Evolutionary conservation across 1,284 basidiomycete genomes (phyloP), one percentile per base, ranked within the genome.

Genomic region (Tilletiaria anomala): DNA sequence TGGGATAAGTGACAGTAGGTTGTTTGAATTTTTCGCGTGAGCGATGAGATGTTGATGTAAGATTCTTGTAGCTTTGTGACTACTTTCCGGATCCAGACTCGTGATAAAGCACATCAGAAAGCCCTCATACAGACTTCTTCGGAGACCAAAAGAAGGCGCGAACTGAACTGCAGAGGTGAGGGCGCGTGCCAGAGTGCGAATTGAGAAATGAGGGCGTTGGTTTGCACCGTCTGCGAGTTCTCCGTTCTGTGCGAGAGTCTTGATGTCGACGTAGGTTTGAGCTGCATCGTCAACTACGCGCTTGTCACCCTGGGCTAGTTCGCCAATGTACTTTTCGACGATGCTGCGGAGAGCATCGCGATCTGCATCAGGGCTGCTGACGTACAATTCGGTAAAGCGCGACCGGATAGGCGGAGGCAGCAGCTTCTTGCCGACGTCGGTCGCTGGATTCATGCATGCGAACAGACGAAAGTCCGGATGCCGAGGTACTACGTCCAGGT

Each of bases 391-490:
- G 2, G 88, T 96, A 71, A 97, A 97, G 22, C 84, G 78, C 5
- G 82, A 78, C 24, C 91, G 80, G 35, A 97, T 81, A 54, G 82
- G 82, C 1, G 83, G 79, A 8, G 87, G 85, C 1, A 99, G 78
- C 58, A 96, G 91, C 60, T 88, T 91, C 73, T 97, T 99, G 41
- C 93, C 93, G 16, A 96, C 85, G 53, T 99, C 93, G 2, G 91
- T 97, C 0, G 93, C 93, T 2, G 93, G 93, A 63, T 99, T 99
- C 93, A 99, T 99, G 67, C 93, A 99, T 2, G 88, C 89, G 60
- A 97, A 97, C 6, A 97, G 72, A 19, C 91, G 82, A 70, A 99
- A 99, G 56, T 93, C 81, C 15, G 86, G 79, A 66, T 97, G 93
- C 1, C 93, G 80, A 23, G 80, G 79, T 19, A 97, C 75, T 1